Conservation (phyloP, 2,329 filamentous ascomycete genomes). For the Claviceps sp. region DNA sequence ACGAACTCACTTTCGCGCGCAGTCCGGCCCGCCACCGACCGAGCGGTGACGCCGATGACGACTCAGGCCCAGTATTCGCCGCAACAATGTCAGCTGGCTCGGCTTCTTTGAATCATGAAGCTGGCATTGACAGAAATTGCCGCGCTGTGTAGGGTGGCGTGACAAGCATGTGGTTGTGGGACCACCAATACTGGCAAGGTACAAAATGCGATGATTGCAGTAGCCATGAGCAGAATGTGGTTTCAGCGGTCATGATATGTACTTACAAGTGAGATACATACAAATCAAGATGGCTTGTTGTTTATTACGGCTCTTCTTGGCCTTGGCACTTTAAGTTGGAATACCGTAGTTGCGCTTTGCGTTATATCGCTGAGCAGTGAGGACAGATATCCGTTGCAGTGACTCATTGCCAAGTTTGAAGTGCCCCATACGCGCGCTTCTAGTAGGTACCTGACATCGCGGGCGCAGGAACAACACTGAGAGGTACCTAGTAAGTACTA, state of each 20-base stretch:
- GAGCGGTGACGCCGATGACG: neutral
- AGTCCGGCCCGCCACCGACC: neutral
- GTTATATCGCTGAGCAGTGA: too few relatives aligned
- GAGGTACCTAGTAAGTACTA: too few relatives aligned
- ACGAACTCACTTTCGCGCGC: neutral
- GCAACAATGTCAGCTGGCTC: neutral
- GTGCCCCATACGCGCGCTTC: too few relatives aligned
- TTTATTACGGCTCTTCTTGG: too few relatives aligned
- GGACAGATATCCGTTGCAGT: too few relatives aligned
- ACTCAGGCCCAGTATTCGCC: neutral
- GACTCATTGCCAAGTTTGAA: too few relatives aligned
- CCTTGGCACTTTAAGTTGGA: too few relatives aligned
- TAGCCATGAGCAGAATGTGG: neutral
- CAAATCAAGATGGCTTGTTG: too few relatives aligned
- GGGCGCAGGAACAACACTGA: neutral
- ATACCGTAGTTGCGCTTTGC: too few relatives aligned
- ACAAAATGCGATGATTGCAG: neutral
- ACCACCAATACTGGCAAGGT: neutral
- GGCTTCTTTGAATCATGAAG: neutral
- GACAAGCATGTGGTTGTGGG: constrained; percentile 2
- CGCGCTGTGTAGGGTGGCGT: neutral
- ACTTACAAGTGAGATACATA: too few relatives aligned
- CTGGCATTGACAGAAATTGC: neutral
- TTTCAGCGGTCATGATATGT: too few relatives aligned
- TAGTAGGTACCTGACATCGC: neutral